These are phyloP conservation scores for Microdochium nivale DNA, from an alignment of 2,329 filamentous ascomycete genomes.

Conservation along the genomic window DNA sequence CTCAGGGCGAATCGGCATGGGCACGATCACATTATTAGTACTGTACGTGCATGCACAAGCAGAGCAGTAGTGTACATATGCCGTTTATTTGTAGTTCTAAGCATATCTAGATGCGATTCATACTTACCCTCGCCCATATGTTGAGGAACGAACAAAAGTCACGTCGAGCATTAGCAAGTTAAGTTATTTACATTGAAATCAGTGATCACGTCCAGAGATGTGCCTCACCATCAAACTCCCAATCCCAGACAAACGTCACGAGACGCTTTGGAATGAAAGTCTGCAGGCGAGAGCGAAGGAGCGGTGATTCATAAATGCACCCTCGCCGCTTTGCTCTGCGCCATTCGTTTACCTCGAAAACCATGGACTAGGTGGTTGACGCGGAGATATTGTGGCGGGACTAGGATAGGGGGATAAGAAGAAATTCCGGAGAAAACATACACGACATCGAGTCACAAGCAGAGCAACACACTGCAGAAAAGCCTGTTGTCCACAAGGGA, in stretches of 20 bases:
- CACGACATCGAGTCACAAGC: not conserved
- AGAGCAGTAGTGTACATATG: not conserved
- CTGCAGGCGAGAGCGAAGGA: constrained; percentile 66
- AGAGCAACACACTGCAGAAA: not conserved
- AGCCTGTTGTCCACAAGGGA: not conserved
- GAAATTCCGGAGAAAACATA: not conserved
- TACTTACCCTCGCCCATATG: not conserved
- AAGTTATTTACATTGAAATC: too few species aligned
- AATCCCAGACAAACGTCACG: constrained; percentile 45
- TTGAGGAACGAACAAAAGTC: too few species aligned
- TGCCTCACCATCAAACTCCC: constrained; percentile 83
- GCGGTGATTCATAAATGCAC: constrained; percentile 32
- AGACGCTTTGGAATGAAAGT: constrained; percentile 56
- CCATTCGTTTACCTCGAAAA: constrained; percentile 90
- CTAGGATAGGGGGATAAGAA: constrained; percentile 2
- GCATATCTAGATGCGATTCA: not conserved
- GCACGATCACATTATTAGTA: not conserved
- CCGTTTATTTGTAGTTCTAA: not conserved
- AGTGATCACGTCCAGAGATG: constrained; percentile 35
- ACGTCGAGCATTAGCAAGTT: too few species aligned
- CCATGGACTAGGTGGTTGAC: constrained; percentile 62
- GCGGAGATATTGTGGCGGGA: constrained; percentile 82
- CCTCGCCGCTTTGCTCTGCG: constrained; percentile 51
- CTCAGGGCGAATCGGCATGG: not conserved
- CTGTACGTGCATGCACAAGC: not conserved